These are phyloP conservation scores for Collybiopsis luxurians DNA, from an alignment of 768 basidiomycete genomes.

Conservation along the genomic window DNA sequence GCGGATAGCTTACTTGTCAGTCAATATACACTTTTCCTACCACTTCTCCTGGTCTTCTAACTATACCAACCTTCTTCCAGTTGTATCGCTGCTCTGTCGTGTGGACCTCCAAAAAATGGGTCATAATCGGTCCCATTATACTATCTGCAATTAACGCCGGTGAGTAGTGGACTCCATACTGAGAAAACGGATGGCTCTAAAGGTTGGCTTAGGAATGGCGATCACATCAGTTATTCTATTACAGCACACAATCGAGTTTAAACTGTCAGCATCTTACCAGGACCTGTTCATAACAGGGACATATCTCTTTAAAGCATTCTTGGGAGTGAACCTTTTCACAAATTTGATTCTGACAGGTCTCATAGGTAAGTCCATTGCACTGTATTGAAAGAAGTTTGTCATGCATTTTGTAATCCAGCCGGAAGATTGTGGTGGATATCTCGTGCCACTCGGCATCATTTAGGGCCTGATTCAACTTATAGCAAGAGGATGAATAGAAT, in stretches of 20 bases:
- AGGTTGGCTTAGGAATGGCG: not conserved
- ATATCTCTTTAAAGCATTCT: not conserved
- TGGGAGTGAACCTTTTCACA: not conserved
- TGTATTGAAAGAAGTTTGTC: not conserved
- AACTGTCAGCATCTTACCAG: too few relatives aligned
- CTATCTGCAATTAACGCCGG: not conserved
- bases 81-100: conserved; percentile 1
- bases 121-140: not conserved
- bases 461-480: not conserved
- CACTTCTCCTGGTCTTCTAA: too few relatives aligned
- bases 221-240: not conserved
- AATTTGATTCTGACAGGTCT: not conserved
- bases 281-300: not conserved
- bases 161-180: too few relatives aligned
- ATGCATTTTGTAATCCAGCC: not conserved
- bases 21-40: too few relatives aligned
- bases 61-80: not conserved
- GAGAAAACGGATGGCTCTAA: too few relatives aligned
- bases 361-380: not conserved
- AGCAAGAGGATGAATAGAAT: not conserved
- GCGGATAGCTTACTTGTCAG: not conserved
- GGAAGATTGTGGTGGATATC: conserved; percentile 4
- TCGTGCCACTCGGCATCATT: not conserved
- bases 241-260: not conserved
- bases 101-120: not conserved